Base-by-base conservation (phyloP, 2,329 filamentous ascomycete species). In the Cladobotryum protrusum region DNA sequence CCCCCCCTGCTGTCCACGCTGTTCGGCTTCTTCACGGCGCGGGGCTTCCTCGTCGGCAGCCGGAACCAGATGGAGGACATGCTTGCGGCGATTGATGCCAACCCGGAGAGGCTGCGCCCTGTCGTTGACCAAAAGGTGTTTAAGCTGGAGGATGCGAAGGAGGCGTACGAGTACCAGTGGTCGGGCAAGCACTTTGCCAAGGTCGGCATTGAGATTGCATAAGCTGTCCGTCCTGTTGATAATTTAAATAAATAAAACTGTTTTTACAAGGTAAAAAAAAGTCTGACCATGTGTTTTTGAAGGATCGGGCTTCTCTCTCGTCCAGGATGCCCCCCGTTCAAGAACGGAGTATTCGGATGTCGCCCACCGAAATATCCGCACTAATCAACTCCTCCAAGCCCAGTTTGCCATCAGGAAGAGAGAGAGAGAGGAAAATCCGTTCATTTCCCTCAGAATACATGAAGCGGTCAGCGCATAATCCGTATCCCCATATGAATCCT, bases 1-100 rank as follows among this genome's bases (percentile, higher is more conserved):
- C 57, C 66, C 53, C 63, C 64, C 1, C 69, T 69, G 58, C 55
- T 68, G 5, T 65, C 67, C 48, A 63, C 59, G 53, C 54, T 70
- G 12, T 54, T 29, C 24, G 56, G 58, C 32, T 43, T 63, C 14
- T 69, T 71, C 61, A 77, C 69, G 0, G 67, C 70, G 6, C 64
- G 77, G 3, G 75, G 74, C 24, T 54, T 78, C 3, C 62, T 74
- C 39, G 71, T 73, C 6, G 77, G 77, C 4, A 74, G 53, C 57
- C 62, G 73, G 14, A 40, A 61, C 3, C 71, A 75, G 64, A 71
- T 79, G 63, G 74, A 78, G 61, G 75, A 77, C 9, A 75, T 79
- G 71, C 71, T 69, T 54, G 62, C 66, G 1, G 74, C 73, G 14
- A 69, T 79, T 49, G 75, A 78, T 55, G 72, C 65, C 17, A 67